Conservation (phyloP, 768 basidiomycete species). For the Phaffia australis region DNA sequence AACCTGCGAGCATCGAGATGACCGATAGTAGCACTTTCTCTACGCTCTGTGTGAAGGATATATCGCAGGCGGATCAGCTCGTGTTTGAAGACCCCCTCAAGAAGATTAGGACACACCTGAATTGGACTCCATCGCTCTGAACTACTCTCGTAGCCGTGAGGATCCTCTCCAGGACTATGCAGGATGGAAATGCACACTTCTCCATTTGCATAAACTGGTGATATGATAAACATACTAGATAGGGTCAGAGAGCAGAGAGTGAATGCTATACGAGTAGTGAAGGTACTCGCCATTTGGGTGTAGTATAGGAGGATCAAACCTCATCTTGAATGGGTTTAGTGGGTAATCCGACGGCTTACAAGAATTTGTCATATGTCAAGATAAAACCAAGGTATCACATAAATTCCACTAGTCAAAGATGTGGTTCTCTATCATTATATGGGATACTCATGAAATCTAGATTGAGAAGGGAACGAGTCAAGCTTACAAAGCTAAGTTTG, state of each 20-base stretch:
- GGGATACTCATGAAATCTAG: slow-evolving; percentile 16
- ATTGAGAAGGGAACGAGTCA: slow-evolving; percentile 21
- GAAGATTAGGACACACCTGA: slow-evolving; percentile 43
- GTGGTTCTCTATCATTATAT: neutral
- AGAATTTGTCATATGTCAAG: neutral
- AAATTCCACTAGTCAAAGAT: neutral
- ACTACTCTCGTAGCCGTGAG: slow-evolving; percentile 76
- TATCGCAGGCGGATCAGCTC: too few species aligned
- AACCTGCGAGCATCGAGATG: slow-evolving; percentile 91
- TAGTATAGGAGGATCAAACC: slow-evolving; percentile 89
- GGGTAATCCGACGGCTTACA: slow-evolving; percentile 82
- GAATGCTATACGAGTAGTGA: slow-evolving; percentile 31
- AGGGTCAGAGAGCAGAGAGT: neutral
- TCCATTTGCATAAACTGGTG: slow-evolving; percentile 82
- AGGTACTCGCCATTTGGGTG: slow-evolving; percentile 81
- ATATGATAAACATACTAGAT: neutral
- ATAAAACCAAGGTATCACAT: neutral
- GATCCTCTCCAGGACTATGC: slow-evolving; percentile 59
- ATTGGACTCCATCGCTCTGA: slow-evolving; percentile 99
- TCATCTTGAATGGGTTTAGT: slow-evolving; percentile 98
- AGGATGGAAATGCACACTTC: slow-evolving; percentile 97
- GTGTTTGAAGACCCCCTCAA: too few species aligned
- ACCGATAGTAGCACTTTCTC: slow-evolving; percentile 95
- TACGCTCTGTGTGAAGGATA: slow-evolving; percentile 47
- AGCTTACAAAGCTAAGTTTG: slow-evolving; percentile 77